These are phyloP conservation scores for Cryptococcus sp. DNA, from an alignment of 1,284 basidiomycete genomes.

Conservation along the genomic window DNA sequence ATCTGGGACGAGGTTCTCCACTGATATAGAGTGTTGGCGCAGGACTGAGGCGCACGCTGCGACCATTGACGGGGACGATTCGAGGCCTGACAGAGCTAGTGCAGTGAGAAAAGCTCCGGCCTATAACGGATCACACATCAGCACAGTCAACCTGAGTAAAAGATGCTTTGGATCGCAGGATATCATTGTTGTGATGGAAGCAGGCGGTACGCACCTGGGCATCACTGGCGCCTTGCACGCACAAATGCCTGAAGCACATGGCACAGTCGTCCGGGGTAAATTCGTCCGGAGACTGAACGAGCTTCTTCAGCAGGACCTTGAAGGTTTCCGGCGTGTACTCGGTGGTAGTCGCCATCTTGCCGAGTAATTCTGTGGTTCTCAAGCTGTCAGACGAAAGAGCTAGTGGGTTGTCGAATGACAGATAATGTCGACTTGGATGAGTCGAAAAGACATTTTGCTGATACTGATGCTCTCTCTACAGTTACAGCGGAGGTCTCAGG, in stretches of 20 bases:
- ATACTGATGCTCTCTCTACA: too few relatives aligned
- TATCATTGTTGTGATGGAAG: not conserved
- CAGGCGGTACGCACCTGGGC: slow-evolving; percentile 43
- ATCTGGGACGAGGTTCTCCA: slow-evolving; percentile 54
- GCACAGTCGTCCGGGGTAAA: slow-evolving; percentile 73
- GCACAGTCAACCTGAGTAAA: not conserved
- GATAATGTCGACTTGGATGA: too few relatives aligned
- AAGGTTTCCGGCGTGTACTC: slow-evolving; percentile 63
- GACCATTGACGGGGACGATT: slow-evolving; percentile 71
- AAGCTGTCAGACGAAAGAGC: not conserved
- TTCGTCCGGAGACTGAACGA: slow-evolving; percentile 73
- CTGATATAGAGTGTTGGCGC: slow-evolving; percentile 63
- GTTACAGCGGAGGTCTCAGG: not conserved
- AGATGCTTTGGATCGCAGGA: not conserved
- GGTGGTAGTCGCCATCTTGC: not conserved
- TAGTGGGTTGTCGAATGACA: not conserved
- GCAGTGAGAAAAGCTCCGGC: slow-evolving; percentile 83
- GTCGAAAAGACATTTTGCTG: too few relatives aligned
- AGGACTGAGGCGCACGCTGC: slow-evolving; percentile 75
- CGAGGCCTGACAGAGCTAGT: slow-evolving; percentile 72
- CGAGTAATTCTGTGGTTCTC: not conserved
- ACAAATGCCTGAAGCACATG: slow-evolving; percentile 70
- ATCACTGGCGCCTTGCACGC: slow-evolving; percentile 65
- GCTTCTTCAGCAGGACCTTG: slow-evolving; percentile 71
- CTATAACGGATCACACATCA: slow-evolving; percentile 43